phyloP scores from a whole-genome alignment of 768 basidiomycete species.

The Calvatia gigantea region DNA sequence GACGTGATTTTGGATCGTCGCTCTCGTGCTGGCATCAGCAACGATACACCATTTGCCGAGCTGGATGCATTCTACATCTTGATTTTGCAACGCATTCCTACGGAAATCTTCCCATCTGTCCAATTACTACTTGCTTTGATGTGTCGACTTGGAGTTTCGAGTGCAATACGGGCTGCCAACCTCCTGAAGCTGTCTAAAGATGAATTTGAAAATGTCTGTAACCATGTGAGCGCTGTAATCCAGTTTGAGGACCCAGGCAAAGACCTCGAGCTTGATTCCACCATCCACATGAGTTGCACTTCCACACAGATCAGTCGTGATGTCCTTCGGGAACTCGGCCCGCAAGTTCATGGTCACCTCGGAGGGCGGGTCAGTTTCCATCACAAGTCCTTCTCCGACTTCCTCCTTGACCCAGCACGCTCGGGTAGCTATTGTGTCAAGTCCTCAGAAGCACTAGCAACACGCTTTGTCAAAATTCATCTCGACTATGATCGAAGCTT shows the following conservation, averaged over 20 bases:
- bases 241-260: not conserved
- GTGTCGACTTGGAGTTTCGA: not conserved
- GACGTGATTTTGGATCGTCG: not conserved
- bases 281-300: not conserved
- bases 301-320: not conserved
- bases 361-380: not conserved
- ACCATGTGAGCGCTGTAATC: not conserved
- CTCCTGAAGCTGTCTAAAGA: not conserved
- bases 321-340: not conserved
- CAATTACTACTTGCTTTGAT: constrained; percentile 18
- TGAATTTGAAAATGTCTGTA: not conserved
- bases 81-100: constrained; percentile 7
- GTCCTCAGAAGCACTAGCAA: not conserved
- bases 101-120: constrained; percentile 30
- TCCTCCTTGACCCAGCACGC: not conserved
- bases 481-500: not conserved
- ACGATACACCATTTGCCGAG: constrained; percentile 2
- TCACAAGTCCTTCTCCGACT: constrained; percentile 4
- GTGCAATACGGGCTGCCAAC: not conserved
- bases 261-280: not conserved
- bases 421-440: not conserved
- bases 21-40: not conserved
- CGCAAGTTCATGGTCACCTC: not conserved
- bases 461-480: not conserved
- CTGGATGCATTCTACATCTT: constrained; percentile 16